Evolutionary conservation across 495 filamentous ascomycete genomes (phyloP).

Genomic region (Podospora pseudoanserina): DNA sequence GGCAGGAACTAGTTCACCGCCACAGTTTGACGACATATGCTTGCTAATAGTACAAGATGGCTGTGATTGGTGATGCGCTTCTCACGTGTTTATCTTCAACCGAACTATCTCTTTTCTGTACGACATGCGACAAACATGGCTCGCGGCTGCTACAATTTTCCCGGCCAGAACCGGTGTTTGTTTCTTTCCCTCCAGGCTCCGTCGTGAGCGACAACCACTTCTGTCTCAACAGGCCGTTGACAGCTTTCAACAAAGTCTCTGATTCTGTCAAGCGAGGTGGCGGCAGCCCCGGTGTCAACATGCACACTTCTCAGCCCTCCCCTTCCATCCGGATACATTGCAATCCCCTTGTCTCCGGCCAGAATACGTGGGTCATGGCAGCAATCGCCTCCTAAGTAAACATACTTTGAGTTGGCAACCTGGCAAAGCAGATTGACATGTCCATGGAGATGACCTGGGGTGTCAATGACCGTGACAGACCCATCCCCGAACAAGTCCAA

Average conservation of each 20-base stretch:
- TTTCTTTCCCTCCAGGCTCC: conserved; percentile 38
- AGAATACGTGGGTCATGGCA: conserved; percentile 47
- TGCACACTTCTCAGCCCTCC: conserved; percentile 43
- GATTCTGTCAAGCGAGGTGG: conserved; percentile 36
- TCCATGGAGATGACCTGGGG: conserved; percentile 46
- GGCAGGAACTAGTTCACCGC: background rate
- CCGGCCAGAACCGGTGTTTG: conserved; percentile 35
- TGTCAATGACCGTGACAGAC: conserved; percentile 39
- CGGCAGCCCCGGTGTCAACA: conserved; percentile 33
- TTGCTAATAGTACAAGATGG: too few relatives aligned
- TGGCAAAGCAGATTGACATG: conserved; percentile 48
- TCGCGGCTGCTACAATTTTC: conserved; percentile 14
- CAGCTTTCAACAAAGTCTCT: conserved; percentile 13
- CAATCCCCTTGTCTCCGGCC: conserved; percentile 41
- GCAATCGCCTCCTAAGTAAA: conserved; percentile 48
- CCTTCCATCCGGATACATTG: conserved; percentile 36
- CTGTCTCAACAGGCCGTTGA: conserved; percentile 25
- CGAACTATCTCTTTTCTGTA: too few relatives aligned
- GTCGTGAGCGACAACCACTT: conserved; percentile 49
- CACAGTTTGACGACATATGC: background rate
- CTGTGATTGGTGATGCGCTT: background rate
- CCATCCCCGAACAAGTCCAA: conserved; percentile 45
- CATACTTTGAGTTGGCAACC: conserved; percentile 22
- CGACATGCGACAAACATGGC: too few relatives aligned
- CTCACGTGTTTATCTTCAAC: background rate